A percentile compares a stretch with the other conserved stretches of the same genome.
These are phyloP conservation scores for Fraxinus baroniana DNA, from an alignment of 305 asterid genomes.

Conservation along the genomic window DNA sequence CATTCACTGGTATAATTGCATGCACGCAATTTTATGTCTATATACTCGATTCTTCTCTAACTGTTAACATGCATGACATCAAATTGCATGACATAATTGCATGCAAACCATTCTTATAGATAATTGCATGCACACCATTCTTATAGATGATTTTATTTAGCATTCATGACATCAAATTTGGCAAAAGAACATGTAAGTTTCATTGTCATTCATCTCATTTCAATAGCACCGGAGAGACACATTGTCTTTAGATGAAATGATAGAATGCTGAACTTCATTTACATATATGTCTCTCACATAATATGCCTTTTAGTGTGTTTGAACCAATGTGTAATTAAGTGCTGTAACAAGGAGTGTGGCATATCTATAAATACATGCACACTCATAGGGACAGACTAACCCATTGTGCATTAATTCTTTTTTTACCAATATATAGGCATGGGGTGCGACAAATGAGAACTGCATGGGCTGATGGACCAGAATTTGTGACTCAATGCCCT, in stretches of 20 bases:
- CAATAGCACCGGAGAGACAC: neutral
- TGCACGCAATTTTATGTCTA: neutral
- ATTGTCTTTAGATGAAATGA: neutral
- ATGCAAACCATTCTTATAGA: too few species aligned
- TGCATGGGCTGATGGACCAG: conserved; percentile 11
- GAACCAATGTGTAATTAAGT: neutral
- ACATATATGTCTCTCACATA: neutral
- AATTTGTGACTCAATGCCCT: conserved; percentile 12
- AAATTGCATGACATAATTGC: too few species aligned
- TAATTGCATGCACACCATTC: too few species aligned
- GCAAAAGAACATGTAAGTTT: too few species aligned
- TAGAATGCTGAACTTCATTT: too few species aligned
- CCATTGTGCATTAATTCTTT: neutral
- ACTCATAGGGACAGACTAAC: neutral
- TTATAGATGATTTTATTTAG: too few species aligned
- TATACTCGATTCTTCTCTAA: neutral
- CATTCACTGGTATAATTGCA: neutral
- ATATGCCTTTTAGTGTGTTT: neutral
- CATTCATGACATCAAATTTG: too few species aligned
- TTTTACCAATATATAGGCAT: neutral
- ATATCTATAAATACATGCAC: too few species aligned
- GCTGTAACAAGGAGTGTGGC: neutral
- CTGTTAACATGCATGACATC: too few species aligned
- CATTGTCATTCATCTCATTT: too few species aligned
- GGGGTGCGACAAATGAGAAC: neutral